phyloP scores from a whole-genome alignment of 495 filamentous ascomycete genomes.

The Rhypophila decipiens region DNA sequence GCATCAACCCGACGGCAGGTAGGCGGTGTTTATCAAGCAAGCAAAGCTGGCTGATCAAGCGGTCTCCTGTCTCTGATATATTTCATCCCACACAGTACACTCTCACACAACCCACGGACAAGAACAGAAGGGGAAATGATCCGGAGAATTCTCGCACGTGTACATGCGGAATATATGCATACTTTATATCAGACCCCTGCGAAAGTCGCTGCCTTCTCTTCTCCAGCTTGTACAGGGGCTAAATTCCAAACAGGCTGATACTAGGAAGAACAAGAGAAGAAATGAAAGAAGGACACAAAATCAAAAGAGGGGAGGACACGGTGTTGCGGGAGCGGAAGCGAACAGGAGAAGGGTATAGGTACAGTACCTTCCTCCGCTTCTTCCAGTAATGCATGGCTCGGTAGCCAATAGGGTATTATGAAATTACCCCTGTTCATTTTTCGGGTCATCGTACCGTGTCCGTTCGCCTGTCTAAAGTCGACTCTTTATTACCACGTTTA shows the following conservation, averaged over 20 bases:
- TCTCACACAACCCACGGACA: not conserved
- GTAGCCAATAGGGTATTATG: constrained; percentile 25
- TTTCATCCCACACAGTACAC: not conserved
- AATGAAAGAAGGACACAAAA: not conserved
- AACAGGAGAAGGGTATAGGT: too few species aligned
- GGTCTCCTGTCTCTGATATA: not conserved
- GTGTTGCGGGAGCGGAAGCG: constrained; percentile 1
- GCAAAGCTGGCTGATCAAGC: not conserved
- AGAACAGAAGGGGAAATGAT: not conserved
- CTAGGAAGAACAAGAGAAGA: not conserved
- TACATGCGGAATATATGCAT: constrained; percentile 5
- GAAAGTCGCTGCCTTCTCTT: too few species aligned
- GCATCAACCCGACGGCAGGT: not conserved
- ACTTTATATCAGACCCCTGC: too few species aligned
- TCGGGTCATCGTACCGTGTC: constrained; percentile 19
- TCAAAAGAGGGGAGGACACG: not conserved
- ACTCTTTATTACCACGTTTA: too few species aligned
- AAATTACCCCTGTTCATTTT: constrained; percentile 7
- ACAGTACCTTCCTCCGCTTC: constrained; percentile 6
- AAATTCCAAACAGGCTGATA: constrained; percentile 23
- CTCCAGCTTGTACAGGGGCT: too few species aligned
- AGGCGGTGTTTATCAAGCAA: not conserved
- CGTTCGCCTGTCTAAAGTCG: too few species aligned
- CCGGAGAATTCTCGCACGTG: not conserved
- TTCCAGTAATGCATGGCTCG: constrained; percentile 10